Conservation (phyloP, 108 stramenopile genomes). For the Aurantiochytrium sp. region DNA sequence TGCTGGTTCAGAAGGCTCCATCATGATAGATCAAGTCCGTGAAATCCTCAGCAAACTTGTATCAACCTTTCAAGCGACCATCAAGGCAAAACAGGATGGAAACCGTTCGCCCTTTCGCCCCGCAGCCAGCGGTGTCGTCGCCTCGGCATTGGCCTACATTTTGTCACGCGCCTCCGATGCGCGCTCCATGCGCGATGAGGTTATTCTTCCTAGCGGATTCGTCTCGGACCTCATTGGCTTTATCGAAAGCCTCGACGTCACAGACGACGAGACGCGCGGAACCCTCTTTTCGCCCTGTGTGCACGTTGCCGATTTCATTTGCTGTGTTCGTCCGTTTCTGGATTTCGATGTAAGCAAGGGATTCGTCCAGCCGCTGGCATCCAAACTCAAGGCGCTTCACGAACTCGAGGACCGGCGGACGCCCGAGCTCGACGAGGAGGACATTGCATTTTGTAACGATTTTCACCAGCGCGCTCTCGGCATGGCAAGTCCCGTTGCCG, state of each 20-base stretch:
- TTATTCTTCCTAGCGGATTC: not conserved
- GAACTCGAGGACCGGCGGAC: not conserved
- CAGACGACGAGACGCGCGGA: not conserved
- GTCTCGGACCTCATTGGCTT: not conserved
- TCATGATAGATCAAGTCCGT: not conserved
- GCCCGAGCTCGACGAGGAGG: not conserved
- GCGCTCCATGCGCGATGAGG: not conserved
- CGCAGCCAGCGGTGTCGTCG: not conserved
- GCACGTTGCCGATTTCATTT: not conserved
- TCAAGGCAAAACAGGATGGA: not conserved
- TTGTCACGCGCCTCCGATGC: not conserved
- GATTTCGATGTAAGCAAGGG: not conserved
- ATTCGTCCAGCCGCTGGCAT: not conserved
- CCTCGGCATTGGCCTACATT: not conserved
- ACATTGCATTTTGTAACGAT: not conserved
- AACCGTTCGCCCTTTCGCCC: not conserved
- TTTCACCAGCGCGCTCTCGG: not conserved
- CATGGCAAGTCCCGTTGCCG: not conserved
- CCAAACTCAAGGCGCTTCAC: not conserved
- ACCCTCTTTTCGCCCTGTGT: not conserved
- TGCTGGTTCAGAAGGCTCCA: not conserved
- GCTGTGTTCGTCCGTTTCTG: not conserved
- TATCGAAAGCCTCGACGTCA: not conserved
- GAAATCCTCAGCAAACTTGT: not conserved
- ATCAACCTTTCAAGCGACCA: not conserved